A percentile compares a stretch with the other conserved stretches of the same genome.
These are phyloP conservation scores for Fusarium albidum DNA, from an alignment of 2,329 filamentous ascomycete genomes.

Conservation along the genomic window DNA sequence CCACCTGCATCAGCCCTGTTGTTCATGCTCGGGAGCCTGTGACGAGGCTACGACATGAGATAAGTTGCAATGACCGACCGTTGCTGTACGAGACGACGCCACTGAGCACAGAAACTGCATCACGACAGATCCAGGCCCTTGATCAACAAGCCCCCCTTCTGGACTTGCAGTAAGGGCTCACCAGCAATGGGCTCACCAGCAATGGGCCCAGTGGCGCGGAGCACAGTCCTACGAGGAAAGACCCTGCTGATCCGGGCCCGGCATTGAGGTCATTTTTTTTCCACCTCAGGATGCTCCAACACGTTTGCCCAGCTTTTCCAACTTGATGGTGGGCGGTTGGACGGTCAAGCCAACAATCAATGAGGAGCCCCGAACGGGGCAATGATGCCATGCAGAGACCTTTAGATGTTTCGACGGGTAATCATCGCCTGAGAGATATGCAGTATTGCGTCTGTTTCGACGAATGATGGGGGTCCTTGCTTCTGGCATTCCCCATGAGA, in stretches of 20 bases:
- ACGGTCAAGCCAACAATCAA: slow-evolving; percentile 3
- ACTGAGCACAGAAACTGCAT: background rate
- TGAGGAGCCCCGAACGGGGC: slow-evolving; percentile 24
- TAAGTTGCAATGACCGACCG: slow-evolving; percentile 23
- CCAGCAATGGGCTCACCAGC: slow-evolving; percentile 10
- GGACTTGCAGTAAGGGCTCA: too few species aligned
- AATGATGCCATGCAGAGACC: slow-evolving; percentile 24
- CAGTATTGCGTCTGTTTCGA: background rate
- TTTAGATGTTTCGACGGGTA: background rate
- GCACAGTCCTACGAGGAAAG: slow-evolving; percentile 24
- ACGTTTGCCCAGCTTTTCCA: slow-evolving; percentile 25
- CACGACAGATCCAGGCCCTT: background rate
- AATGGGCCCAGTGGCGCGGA: slow-evolving; percentile 10
- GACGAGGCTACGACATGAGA: slow-evolving; percentile 27
- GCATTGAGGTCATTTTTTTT: slow-evolving; percentile 33
- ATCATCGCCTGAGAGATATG: slow-evolving; percentile 22
- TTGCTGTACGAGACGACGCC: slow-evolving; percentile 16
- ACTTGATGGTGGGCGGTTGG: slow-evolving; percentile 20
- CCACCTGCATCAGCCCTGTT: slow-evolving; percentile 6
- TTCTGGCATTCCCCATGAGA: background rate
- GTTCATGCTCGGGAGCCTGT: slow-evolving; percentile 1
- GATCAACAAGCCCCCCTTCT: background rate
- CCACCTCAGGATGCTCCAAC: background rate
- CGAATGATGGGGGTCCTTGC: too few species aligned
- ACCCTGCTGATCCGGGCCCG: slow-evolving; percentile 38